Base-by-base conservation (phyloP, 805 yeast species). In the Ogataea dorogensis region DNA sequence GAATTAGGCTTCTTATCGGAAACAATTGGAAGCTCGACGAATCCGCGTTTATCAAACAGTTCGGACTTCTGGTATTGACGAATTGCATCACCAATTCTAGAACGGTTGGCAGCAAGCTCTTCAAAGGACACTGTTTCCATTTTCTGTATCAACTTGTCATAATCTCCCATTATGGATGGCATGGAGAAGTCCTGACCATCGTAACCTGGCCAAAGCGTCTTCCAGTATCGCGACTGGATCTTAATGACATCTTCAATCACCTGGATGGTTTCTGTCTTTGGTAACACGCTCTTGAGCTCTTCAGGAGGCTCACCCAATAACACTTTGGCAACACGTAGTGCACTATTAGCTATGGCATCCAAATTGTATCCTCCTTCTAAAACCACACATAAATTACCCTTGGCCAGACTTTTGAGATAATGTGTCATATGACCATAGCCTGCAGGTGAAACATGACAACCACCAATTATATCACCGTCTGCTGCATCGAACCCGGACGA, bases 401-500 rank as follows among this genome's bases (percentile, higher is more conserved):
- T 75, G 2, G 97, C 96, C 28, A 93, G 64, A 24, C 86, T 77
- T 61, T 89, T 89, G 46, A 93, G 68, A 79, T 81, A 72, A 55
- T 88, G 95, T 4, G 97, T 86, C 96, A 93, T 88, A 46, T 88
- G 89, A 7, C 96, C 97, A 58, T 93, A 93, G 10, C 96, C 96
- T 24, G 88, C 83, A 2, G 98, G 98, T 0, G 96, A 74, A 2
- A 93, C 95, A 58, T 86, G 94, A 59, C 97, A 93, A 30, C 91
- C 95, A 8, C 98, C 99, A 45, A 93, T 86, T 40, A 87, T 81
- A 61, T 93, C 99, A 42, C 98, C 98, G 53, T 86, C 96, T 1
- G 99, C 99, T 14, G 98, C 98, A 64, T 93, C 99, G 52, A 93
- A 93, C 0, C 99, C 99, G 0, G 98, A 81, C 13, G 96, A 86